phyloP scores from a whole-genome alignment of 345 rosid genomes.

The Eucalyptus leucophloia region DNA sequence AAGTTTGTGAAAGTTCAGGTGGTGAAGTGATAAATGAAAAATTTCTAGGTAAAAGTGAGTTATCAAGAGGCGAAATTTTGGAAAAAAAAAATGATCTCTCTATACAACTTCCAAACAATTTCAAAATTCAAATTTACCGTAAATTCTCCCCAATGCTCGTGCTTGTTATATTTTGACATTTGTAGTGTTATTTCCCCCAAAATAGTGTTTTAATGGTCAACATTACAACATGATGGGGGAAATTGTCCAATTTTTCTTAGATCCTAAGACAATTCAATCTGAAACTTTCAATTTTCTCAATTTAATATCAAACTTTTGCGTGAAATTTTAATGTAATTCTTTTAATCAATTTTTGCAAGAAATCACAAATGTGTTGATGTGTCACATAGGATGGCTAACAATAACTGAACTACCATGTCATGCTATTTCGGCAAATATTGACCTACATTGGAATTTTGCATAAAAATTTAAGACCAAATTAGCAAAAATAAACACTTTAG shows the following conservation, averaged over 20 bases:
- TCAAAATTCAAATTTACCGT: neutral
- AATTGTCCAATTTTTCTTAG: neutral
- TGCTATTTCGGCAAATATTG: neutral
- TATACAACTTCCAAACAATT: neutral
- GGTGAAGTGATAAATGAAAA: neutral
- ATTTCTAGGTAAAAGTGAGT: neutral
- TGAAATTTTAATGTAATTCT: neutral
- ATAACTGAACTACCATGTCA: neutral
- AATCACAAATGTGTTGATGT: fast-evolving
- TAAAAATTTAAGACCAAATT: neutral
- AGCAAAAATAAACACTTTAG: neutral
- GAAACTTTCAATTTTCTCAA: neutral
- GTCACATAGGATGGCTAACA: neutral
- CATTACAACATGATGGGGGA: neutral
- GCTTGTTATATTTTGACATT: neutral
- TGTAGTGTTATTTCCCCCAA: neutral
- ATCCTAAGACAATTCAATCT: fast-evolving
- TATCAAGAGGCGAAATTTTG: neutral
- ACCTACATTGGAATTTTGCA: neutral
- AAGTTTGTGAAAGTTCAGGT: neutral
- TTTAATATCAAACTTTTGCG: neutral
- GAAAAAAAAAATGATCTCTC: neutral
- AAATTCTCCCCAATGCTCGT: neutral
- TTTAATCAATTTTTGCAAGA: fast-evolving
- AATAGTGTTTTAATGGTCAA: neutral